These are phyloP conservation scores for Phellopilus nigrolimitatus DNA, from an alignment of 1,284 basidiomycete genomes.

Conservation along the genomic window DNA sequence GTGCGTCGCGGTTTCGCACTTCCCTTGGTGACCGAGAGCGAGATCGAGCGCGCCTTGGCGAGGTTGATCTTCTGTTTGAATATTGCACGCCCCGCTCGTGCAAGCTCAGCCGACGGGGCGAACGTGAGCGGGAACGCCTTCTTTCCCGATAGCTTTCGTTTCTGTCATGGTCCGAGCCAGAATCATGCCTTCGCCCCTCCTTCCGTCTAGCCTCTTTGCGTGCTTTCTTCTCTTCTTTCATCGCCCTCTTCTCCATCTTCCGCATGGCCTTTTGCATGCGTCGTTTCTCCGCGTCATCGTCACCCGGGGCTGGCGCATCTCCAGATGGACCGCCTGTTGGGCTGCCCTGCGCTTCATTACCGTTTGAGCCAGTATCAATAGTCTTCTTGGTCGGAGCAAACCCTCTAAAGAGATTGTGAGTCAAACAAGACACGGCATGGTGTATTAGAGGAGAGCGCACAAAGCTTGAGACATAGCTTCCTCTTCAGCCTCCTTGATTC, in stretches of 20 bases:
- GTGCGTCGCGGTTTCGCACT: not conserved
- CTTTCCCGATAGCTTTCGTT: conserved; percentile 8
- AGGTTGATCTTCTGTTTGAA: no score
- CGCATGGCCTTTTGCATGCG: conserved; percentile 24
- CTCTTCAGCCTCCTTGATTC: conserved; percentile 81
- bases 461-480: conserved; percentile 80
- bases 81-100: conserved; percentile 3
- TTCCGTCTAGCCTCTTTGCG: conserved; percentile 16
- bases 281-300: conserved; percentile 21
- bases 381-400: conserved; percentile 26
- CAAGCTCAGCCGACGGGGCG: conserved; percentile 8
- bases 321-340: conserved; percentile 7
- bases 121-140: conserved; percentile 12
- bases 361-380: conserved; percentile 18
- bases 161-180: conserved; percentile 9
- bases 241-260: conserved; percentile 25
- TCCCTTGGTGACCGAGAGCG: conserved; percentile 4
- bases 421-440: not conserved
- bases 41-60: not conserved
- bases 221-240: conserved; percentile 21
- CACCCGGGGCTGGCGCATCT: conserved; percentile 3
- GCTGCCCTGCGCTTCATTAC: conserved; percentile 1
- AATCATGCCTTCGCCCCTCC: conserved; percentile 9
- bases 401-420: conserved; percentile 23
- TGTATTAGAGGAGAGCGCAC: conserved; percentile 37